A percentile compares a stretch with the other conserved stretches of the same genome.
Conservation (phyloP, 2,329 filamentous ascomycete genomes). For the Cytospora schulzeri region DNA sequence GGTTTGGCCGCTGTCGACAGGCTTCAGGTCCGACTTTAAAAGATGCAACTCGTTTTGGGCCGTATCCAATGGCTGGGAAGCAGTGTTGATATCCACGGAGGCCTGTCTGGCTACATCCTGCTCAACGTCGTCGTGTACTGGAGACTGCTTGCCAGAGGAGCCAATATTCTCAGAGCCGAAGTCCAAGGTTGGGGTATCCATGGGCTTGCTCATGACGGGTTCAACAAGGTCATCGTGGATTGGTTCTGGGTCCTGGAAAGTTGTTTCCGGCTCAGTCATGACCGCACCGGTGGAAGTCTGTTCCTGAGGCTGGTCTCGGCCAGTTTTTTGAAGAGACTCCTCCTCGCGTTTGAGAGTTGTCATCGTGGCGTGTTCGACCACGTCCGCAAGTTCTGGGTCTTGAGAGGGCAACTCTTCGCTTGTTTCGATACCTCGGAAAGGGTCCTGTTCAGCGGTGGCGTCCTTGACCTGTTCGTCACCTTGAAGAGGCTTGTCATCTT, state of each 20-base stretch:
- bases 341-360: slow-evolving; percentile 6
- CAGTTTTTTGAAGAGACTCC: slow-evolving; percentile 3
- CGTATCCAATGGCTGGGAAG: not conserved
- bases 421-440: not conserved
- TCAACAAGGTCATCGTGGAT: not conserved
- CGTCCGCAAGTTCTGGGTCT: not conserved
- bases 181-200: not conserved
- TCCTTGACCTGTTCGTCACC: not conserved
- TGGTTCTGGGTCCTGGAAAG: not conserved
- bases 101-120: not conserved
- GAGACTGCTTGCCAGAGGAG: not conserved
- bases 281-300: not conserved
- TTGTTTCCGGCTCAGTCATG: not conserved
- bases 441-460: not conserved
- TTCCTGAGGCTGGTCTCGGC: not conserved
- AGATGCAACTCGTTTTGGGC: not conserved
- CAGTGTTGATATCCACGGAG: not conserved
- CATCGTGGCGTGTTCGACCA: not conserved
- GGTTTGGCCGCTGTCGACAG: not conserved
- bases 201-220: not conserved
- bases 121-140: not conserved
- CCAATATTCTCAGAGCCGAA: not conserved
- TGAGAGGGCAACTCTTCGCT: not conserved
- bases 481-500: not conserved
- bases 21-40: not conserved